phyloP scores from a whole-genome alignment of 495 filamentous ascomycete species.

The Bathelium albidoporum region DNA sequence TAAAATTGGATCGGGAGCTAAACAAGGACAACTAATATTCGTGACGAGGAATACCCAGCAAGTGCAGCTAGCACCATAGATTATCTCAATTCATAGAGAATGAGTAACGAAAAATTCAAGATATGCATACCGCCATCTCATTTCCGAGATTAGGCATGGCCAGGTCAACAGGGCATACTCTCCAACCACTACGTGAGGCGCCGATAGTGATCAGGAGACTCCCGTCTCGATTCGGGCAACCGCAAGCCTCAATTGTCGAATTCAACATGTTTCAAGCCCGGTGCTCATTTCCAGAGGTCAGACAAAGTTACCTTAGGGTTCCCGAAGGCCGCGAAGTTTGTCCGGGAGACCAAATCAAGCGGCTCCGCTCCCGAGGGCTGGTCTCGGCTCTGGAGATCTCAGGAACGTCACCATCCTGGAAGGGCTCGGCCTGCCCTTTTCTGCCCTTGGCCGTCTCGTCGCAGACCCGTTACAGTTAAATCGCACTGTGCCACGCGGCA shows the following conservation, averaged over 20 bases:
- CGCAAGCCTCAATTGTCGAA: neutral
- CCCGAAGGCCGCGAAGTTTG: neutral
- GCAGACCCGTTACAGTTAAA: neutral
- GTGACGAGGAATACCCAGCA: neutral
- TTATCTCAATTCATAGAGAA: neutral
- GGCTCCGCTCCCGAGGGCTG: neutral
- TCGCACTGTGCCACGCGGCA: neutral
- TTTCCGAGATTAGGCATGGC: neutral
- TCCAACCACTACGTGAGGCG: neutral
- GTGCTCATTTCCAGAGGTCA: neutral
- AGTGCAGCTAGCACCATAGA: neutral
- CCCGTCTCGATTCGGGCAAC: neutral
- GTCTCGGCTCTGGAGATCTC: neutral
- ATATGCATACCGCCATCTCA: neutral
- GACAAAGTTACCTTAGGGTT: neutral
- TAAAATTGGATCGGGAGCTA: conserved; percentile 50
- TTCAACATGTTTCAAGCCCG: neutral
- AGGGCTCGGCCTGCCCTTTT: neutral
- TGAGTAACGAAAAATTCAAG: neutral
- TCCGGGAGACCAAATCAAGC: neutral
- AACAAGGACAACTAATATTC: conserved; percentile 2
- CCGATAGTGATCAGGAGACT: neutral
- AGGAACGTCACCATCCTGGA: neutral
- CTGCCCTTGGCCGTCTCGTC: neutral
- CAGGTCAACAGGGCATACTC: no score